phyloP scores from a whole-genome alignment of 2,329 filamentous ascomycete genomes.

The Dendryphion nanum region DNA sequence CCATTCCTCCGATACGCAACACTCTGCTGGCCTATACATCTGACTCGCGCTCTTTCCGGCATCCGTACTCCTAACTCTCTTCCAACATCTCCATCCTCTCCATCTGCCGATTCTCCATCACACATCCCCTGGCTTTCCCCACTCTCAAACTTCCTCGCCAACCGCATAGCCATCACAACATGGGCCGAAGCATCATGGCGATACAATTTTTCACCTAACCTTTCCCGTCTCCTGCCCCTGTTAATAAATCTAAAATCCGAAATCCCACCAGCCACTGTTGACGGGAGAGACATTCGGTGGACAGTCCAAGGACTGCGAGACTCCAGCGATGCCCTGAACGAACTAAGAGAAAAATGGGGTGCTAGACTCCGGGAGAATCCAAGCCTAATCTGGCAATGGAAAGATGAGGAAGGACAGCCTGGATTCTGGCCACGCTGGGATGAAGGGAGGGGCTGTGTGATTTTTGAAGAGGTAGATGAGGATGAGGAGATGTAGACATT shows the following conservation, averaged over 20 bases:
- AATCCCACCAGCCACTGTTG: constrained; percentile 19
- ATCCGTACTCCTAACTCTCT: constrained; percentile 1
- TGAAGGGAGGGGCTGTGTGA: constrained; percentile 2
- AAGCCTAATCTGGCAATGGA: constrained; percentile 28
- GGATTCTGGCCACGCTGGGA: constrained; percentile 11
- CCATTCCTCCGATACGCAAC: constrained; percentile 31
- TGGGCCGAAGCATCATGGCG: constrained; percentile 35
- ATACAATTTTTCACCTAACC: constrained; percentile 27
- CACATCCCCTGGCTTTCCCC: constrained; percentile 20
- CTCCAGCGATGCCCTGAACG: constrained; percentile 21
- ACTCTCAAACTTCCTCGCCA: constrained; percentile 23
- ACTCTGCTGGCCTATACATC: constrained; percentile 33
- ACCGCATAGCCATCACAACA: constrained; percentile 23
- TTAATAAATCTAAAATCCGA: constrained; percentile 17
- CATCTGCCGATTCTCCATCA: constrained; percentile 3
- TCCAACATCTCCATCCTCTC: too few species aligned
- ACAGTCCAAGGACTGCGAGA: constrained; percentile 20
- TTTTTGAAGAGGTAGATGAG: background rate
- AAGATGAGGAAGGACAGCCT: constrained; percentile 6
- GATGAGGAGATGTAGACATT: background rate
- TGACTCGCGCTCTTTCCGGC: constrained; percentile 21
- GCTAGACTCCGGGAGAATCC: constrained; percentile 21
- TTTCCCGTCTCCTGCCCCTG: constrained; percentile 27
- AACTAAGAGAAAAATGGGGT: constrained; percentile 20
- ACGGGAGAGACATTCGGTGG: constrained; percentile 24